These are phyloP conservation scores for Peribolospora kevripleyi DNA, from an alignment of 768 basidiomycete species.

Conservation along the genomic window DNA sequence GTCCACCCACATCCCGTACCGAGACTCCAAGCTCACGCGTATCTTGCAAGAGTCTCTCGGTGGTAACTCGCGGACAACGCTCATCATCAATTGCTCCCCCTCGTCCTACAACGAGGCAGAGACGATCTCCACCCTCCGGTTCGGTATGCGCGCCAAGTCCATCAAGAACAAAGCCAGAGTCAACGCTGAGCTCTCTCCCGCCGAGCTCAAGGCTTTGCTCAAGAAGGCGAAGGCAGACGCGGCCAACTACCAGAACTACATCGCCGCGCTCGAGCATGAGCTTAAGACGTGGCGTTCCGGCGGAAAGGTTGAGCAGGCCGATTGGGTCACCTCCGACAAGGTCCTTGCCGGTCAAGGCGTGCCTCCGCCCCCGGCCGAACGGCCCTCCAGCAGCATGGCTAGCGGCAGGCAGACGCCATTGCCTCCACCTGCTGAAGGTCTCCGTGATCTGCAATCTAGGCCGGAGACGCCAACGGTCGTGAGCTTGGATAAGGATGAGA, in stretches of 20 bases:
- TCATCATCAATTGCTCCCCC: constrained; percentile 99
- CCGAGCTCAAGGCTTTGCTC: constrained; percentile 79
- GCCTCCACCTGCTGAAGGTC: constrained; percentile 44
- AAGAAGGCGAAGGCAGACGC: constrained; percentile 73
- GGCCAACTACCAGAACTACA: constrained; percentile 58
- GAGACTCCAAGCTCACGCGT: constrained; percentile 95
- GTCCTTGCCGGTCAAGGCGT: constrained; percentile 19
- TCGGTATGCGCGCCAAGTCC: constrained; percentile 99
- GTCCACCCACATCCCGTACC: constrained; percentile 93
- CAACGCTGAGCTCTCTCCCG: constrained; percentile 86
- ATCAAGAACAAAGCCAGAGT: constrained; percentile 99
- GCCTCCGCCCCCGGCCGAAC: constrained; percentile 16
- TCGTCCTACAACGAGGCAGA: constrained; percentile 92
- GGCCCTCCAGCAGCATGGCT: constrained; percentile 21
- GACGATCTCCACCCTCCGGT: constrained; percentile 86
- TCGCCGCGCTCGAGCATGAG: constrained; percentile 73
- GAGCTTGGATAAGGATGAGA: constrained; percentile 78
- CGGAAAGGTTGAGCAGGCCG: constrained; percentile 51
- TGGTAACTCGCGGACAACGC: constrained; percentile 79
- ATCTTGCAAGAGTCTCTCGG: constrained; percentile 96
- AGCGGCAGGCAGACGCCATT: constrained; percentile 31
- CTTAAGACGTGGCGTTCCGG: constrained; percentile 70
- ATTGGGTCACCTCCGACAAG: constrained; percentile 56
- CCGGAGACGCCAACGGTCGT: constrained; percentile 80
- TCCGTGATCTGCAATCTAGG: constrained; percentile 43